Percentiles rank a stretch among this genome's conserved stretches.
Conservation (phyloP, 2,329 filamentous ascomycete species). For the Bipolaris cookei region DNA sequence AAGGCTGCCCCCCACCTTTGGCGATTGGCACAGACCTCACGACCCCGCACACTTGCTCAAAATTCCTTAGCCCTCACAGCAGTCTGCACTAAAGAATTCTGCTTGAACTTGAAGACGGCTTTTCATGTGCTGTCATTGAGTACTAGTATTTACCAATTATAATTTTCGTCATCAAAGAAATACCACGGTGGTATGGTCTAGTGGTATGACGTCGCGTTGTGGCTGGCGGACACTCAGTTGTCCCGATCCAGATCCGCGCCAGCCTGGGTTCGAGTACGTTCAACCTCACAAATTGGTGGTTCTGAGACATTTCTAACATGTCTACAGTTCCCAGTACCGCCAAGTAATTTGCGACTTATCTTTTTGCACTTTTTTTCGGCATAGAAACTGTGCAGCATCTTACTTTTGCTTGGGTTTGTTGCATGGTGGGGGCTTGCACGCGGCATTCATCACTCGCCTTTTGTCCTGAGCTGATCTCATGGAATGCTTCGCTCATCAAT, state of each 20-base stretch:
- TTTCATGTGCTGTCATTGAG: neutral
- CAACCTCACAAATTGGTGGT: constrained; percentile 19
- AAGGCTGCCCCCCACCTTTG: constrained; percentile 20
- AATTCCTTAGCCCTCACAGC: neutral
- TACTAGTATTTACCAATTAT: constrained; percentile 1
- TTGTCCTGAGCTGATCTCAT: too few relatives aligned
- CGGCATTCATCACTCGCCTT: too few relatives aligned
- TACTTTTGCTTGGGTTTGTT: neutral
- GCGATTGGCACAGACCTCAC: constrained; percentile 26
- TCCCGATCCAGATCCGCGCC: constrained; percentile 43
- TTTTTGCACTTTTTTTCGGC: neutral
- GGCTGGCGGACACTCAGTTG: constrained; percentile 36
- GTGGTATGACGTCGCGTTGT: constrained; percentile 52
- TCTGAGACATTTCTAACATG: constrained; percentile 31
- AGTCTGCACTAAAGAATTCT: fast-evolving
- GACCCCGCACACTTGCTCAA: constrained; percentile 11
- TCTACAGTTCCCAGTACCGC: constrained; percentile 44
- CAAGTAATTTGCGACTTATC: constrained; percentile 31
- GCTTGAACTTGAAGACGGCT: too few relatives aligned
- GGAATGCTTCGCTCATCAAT: too few relatives aligned
- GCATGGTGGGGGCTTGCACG: too few relatives aligned
- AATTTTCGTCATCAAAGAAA: constrained; percentile 22
- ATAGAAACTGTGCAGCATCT: too few relatives aligned
- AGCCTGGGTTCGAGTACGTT: constrained; percentile 48
- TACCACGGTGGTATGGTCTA: constrained; percentile 45